A percentile compares a stretch with the other conserved stretches of the same genome.
Conservation (phyloP, 805 yeast species). For the Metschnikowia henanensis region DNA sequence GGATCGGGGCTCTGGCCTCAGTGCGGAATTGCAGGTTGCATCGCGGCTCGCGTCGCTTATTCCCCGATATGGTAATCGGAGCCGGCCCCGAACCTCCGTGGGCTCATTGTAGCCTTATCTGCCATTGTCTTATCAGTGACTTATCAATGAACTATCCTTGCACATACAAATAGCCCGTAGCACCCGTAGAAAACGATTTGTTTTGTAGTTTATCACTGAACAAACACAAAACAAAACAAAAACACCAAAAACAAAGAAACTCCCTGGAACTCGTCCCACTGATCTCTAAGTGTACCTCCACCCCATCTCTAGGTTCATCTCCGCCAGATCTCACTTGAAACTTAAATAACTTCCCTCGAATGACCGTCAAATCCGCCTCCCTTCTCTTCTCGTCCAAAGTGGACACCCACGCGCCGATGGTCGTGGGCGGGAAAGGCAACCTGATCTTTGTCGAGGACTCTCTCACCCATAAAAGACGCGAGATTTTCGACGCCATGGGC, state of each 20-base stretch:
- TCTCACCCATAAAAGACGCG: slow-evolving; percentile 11
- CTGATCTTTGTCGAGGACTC: slow-evolving; percentile 15
- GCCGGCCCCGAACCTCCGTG: neutral
- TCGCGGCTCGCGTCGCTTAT: neutral
- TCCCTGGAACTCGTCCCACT: no score
- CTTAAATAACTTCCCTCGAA: neutral
- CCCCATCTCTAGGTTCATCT: no score
- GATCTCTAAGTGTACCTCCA: no score
- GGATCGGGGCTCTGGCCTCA: neutral
- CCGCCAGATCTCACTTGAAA: neutral
- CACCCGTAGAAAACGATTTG: no score
- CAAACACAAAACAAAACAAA: no score
- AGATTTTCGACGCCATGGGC: slow-evolving; percentile 18
- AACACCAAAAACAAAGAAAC: no score
- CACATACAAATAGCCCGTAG: no score
- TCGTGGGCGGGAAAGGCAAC: slow-evolving; percentile 19
- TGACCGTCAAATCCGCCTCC: slow-evolving; percentile 16
- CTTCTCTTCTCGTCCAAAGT: slow-evolving; percentile 17
- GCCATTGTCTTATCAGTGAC: no score
- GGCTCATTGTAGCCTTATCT: neutral
- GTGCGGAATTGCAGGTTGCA: neutral
- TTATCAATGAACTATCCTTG: no score
- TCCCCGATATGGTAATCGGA: neutral
- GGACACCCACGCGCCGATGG: slow-evolving; percentile 17
- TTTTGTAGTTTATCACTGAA: no score